These are phyloP conservation scores for Moniliophthora roreri DNA, from an alignment of 1,284 basidiomycete genomes.

Conservation along the genomic window DNA sequence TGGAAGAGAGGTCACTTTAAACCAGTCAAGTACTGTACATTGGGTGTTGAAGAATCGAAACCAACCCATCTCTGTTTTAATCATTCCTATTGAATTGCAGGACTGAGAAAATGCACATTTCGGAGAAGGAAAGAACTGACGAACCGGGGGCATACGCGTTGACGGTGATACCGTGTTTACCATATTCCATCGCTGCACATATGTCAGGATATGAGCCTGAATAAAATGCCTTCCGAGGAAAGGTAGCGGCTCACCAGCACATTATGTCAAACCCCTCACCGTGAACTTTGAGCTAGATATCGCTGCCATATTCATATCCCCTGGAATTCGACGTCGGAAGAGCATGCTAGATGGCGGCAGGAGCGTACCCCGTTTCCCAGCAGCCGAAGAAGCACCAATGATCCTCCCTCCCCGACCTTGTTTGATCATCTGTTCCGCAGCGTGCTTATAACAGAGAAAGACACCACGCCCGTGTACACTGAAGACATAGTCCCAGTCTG, in stretches of 20 bases:
- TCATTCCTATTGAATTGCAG: background rate
- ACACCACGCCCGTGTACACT: slow-evolving; percentile 16
- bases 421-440: slow-evolving; percentile 21
- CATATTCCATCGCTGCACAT: slow-evolving; percentile 4
- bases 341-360: background rate
- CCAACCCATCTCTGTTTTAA: background rate
- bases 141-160: slow-evolving; percentile 13
- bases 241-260: slow-evolving; percentile 19
- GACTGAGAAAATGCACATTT: background rate
- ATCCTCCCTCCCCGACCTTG: slow-evolving; percentile 27
- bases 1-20: background rate
- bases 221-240: background rate
- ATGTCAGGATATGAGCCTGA: background rate
- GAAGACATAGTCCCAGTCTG: slow-evolving; percentile 18
- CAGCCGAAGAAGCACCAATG: slow-evolving; percentile 23
- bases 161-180: slow-evolving; percentile 10
- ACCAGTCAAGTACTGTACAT: background rate
- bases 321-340: background rate
- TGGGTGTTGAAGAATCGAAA: background rate
- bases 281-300: slow-evolving; percentile 31
- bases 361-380: slow-evolving; percentile 20
- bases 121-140: background rate
- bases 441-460: slow-evolving; percentile 23
- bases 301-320: slow-evolving; percentile 17
- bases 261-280: slow-evolving; percentile 30